Base-by-base conservation (phyloP, 2,329 filamentous ascomycete species). In the Trichoderma endophyticum region DNA sequence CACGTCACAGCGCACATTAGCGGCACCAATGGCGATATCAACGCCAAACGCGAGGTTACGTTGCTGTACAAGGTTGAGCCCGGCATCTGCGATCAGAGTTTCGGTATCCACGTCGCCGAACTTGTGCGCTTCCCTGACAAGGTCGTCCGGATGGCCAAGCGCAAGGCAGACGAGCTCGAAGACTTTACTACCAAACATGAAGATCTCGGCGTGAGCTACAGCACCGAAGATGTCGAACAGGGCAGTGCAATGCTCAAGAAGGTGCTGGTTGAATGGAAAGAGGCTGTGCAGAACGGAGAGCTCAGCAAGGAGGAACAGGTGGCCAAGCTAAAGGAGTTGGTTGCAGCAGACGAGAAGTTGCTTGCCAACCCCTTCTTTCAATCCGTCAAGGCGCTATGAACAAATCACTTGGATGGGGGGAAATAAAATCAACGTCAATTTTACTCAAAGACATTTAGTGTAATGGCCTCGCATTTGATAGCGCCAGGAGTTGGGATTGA, bases 71-170 rank as follows among this genome's bases (percentile, higher is more conserved):
- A 97, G 83, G 96, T 99, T 43, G 93, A 97, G 78, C 93, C 93
- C 0, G 96, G 96, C 63, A 92, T 99, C 77, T 98, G 94, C 79
- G 96, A 99, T 81, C 96, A 99, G 83, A 96, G 92, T 72, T 99
- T 99, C 81, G 96, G 96, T 77, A 99, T 99, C 77, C 96, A 99
- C 82, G 97, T 99, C 15, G 96, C 96, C 1, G 96, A 99, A 83
- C 88, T 99, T 6, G 96, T 99, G 24, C 90, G 95, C 59, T 99
- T 99, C 84, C 96, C 96, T 0, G 91, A 94, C 77, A 99, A 99
- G 84, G 97, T 99, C 18, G 93, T 99, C 73, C 94, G 94, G 75
- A 99, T 99, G 97, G 96, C 96, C n/a, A 97, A 97, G 84, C 90
- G 96, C 77, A 99, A 99, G 84, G 96, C 96, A 0, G 96, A 98